Evolutionary conservation across 2,329 filamentous ascomycete genomes (phyloP).

Genomic region (Diaporthe longicolla): DNA sequence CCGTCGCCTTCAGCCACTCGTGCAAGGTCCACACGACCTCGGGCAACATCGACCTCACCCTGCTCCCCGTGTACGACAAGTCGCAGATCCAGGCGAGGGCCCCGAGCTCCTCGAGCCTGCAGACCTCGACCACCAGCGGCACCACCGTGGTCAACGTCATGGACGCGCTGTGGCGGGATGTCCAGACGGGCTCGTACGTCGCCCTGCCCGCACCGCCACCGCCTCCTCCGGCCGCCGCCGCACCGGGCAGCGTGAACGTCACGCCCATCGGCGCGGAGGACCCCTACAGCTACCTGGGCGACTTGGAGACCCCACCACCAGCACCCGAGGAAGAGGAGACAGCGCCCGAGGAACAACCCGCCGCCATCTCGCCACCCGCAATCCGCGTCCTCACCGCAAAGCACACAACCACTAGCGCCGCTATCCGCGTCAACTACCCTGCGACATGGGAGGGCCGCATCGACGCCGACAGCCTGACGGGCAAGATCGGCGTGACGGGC

Average conservation of each 20-base stretch:
- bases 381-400: conserved; percentile 55
- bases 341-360: neutral
- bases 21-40: conserved; percentile 57
- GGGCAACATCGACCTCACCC: conserved; percentile 56
- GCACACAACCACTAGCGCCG: conserved; percentile 62
- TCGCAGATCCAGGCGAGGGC: conserved; percentile 37
- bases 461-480: conserved; percentile 56
- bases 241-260: neutral
- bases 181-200: conserved; percentile 44
- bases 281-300: conserved; percentile 40
- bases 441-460: conserved; percentile 64
- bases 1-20: conserved; percentile 56
- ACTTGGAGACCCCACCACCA: neutral
- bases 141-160: conserved; percentile 55
- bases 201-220: conserved; percentile 42
- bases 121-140: conserved; percentile 62
- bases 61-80: conserved; percentile 60
- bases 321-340: neutral
- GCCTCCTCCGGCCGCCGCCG: neutral
- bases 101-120: conserved; percentile 48
- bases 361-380: conserved; percentile 38
- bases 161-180: conserved; percentile 60
- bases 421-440: conserved; percentile 61
- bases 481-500: conserved; percentile 57
- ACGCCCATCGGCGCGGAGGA: conserved; percentile 43